These are phyloP conservation scores for Elymus sibiricus DNA, from an alignment of 176 grass and related monocot species.

Conservation along the genomic window DNA sequence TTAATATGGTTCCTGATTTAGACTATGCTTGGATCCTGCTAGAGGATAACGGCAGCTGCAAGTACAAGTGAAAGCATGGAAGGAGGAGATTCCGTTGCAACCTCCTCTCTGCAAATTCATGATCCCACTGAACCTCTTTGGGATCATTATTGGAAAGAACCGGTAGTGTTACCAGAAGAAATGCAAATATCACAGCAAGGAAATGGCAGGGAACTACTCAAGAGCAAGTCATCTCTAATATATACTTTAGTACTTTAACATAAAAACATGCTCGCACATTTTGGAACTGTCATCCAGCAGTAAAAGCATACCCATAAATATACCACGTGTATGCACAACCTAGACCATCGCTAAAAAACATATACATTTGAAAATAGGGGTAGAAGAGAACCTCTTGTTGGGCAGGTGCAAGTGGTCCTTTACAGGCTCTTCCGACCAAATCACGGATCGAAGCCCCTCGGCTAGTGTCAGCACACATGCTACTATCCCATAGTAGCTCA, in stretches of 20 bases:
- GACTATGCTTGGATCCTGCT: not conserved
- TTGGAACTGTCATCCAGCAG: not conserved
- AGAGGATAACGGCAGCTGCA: not conserved
- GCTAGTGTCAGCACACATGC: slow-evolving; percentile 90
- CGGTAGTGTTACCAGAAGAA: not conserved
- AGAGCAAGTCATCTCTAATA: not conserved
- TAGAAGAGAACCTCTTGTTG: slow-evolving; percentile 83
- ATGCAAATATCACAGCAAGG: not conserved
- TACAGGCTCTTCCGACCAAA: slow-evolving; percentile 76
- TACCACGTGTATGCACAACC: not conserved
- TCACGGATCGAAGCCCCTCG: slow-evolving; percentile 70
- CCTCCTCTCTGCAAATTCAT: not conserved
- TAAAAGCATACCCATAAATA: not conserved
- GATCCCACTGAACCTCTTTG: not conserved
- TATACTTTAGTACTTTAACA: not conserved
- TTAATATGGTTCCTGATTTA: not conserved
- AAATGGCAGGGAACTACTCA: not conserved
- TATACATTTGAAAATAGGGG: slow-evolving; percentile 29
- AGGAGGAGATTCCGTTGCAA: not conserved
- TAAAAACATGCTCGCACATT: not conserved
- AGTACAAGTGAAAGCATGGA: not conserved
- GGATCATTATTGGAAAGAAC: not conserved
- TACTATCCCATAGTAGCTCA: slow-evolving; percentile 86
- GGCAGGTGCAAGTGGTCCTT: slow-evolving; percentile 72
- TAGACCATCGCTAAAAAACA: slow-evolving; percentile 4